Evolutionary conservation across 2,329 filamentous ascomycete species (phyloP).

Genomic region (Colletotrichum sublineola): DNA sequence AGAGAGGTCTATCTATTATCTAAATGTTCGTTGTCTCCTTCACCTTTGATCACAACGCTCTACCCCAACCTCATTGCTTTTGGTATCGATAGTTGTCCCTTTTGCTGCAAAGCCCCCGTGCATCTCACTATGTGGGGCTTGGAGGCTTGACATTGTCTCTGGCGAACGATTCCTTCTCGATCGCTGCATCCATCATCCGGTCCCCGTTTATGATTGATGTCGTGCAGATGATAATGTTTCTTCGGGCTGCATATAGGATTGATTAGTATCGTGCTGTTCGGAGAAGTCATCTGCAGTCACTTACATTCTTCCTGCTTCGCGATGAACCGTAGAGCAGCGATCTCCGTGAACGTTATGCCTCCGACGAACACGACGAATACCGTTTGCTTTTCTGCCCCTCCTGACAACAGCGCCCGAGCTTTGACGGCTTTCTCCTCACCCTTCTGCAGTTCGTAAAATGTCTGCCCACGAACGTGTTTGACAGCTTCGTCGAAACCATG

Average conservation of each 20-base stretch:
- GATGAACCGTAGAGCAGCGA: constrained; percentile 92
- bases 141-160: constrained; percentile 50
- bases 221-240: constrained; percentile 91
- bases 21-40: constrained; percentile 12
- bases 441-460: constrained; percentile 92
- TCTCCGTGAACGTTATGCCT: constrained; percentile 96
- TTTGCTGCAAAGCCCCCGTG: neutral
- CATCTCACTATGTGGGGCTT: constrained; percentile 43
- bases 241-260: constrained; percentile 65
- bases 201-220: constrained; percentile 93
- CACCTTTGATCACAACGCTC: neutral
- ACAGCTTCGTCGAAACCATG: constrained; percentile 93
- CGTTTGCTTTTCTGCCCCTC: constrained; percentile 81
- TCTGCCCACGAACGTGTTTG: constrained; percentile 87
- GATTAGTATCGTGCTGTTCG: neutral
- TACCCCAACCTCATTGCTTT: neutral
- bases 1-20: constrained; percentile 19
- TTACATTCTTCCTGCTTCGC: constrained; percentile 83
- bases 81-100: neutral
- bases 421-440: constrained; percentile 94
- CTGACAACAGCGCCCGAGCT: constrained; percentile 84
- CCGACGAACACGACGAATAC: constrained; percentile 97
- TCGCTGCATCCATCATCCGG: constrained; percentile 86
- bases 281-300: neutral
- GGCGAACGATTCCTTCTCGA: constrained; percentile 77